Evolutionary conservation across 2,329 filamentous ascomycete species (phyloP).

Genomic region (Arthroderma sp.): DNA sequence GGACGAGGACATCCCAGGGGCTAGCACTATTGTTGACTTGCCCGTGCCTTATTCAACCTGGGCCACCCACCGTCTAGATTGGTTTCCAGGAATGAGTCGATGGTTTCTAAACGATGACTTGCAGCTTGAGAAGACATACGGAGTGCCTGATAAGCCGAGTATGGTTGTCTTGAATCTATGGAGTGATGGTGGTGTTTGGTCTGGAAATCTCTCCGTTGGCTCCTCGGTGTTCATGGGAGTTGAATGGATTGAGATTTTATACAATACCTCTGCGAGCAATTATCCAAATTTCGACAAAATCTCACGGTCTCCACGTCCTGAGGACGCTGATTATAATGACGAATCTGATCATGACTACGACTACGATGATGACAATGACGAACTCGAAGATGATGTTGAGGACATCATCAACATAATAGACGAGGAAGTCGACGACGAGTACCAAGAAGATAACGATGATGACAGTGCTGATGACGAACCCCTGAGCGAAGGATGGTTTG

Average conservation of each 20-base stretch:
- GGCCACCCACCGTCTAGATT: constrained; percentile 30
- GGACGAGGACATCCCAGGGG: constrained; percentile 22
- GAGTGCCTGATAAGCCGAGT: constrained; percentile 25
- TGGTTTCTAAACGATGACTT: constrained; percentile 26
- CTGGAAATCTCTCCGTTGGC: constrained; percentile 27
- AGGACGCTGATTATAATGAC: neutral
- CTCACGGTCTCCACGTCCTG: neutral
- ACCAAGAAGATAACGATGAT: neutral
- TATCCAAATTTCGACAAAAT: neutral
- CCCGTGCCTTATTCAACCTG: constrained; percentile 27
- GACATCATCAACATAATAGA: neutral
- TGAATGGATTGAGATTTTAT: constrained; percentile 31
- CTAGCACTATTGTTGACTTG: constrained; percentile 19
- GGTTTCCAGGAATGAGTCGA: constrained; percentile 21
- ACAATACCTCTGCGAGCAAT: constrained; percentile 16
- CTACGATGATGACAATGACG: constrained; percentile 13
- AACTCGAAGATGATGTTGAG: neutral
- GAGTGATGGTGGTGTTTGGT: constrained; percentile 31
- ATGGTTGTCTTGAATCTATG: constrained; percentile 30
- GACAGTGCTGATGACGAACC: neutral
- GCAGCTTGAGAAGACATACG: constrained; percentile 21
- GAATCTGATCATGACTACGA: constrained; percentile 1
- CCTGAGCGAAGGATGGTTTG: too few species aligned
- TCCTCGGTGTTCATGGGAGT: constrained; percentile 26
- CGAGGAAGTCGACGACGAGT: neutral